phyloP scores from a whole-genome alignment of 2,329 filamentous ascomycete species.

The Plectosphaerella sp. region DNA sequence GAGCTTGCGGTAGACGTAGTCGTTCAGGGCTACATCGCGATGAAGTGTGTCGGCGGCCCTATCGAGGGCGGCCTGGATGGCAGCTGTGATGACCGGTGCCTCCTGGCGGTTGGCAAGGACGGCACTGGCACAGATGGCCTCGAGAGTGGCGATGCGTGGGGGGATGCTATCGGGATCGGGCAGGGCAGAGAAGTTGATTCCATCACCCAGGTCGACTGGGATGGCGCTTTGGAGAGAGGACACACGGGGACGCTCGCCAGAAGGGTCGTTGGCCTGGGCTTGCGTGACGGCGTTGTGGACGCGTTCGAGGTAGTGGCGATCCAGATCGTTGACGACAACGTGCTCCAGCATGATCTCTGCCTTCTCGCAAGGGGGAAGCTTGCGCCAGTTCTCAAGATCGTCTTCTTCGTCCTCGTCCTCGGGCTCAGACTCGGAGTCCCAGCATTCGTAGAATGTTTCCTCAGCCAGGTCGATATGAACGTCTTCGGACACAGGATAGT shows the following conservation, averaged over 20 bases:
- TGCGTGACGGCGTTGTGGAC: not conserved
- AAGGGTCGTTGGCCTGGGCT: not conserved
- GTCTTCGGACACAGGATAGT: slow-evolving; percentile 26
- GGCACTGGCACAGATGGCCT: not conserved
- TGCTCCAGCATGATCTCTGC: not conserved
- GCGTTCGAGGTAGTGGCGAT: not conserved
- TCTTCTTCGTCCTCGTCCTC: slow-evolving; percentile 20
- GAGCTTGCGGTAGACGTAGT: not conserved
- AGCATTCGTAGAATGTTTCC: slow-evolving; percentile 6
- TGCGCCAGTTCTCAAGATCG: not conserved
- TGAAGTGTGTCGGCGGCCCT: not conserved
- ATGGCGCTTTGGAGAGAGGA: not conserved
- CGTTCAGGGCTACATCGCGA: slow-evolving; percentile 34
- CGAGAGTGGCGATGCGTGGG: not conserved
- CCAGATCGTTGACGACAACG: not conserved
- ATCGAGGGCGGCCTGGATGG: not conserved
- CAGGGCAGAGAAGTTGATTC: slow-evolving; percentile 2
- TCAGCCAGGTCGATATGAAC: slow-evolving; percentile 11
- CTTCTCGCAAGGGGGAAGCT: not conserved
- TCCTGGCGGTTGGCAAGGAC: not conserved
- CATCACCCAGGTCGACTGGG: not conserved
- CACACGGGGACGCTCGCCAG: not conserved
- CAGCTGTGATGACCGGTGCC: not conserved
- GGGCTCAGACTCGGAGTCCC: slow-evolving; percentile 13
- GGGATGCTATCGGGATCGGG: not conserved